Conservation (phyloP, 139 green algal genomes). For the Micractinium conductrix region DNA sequence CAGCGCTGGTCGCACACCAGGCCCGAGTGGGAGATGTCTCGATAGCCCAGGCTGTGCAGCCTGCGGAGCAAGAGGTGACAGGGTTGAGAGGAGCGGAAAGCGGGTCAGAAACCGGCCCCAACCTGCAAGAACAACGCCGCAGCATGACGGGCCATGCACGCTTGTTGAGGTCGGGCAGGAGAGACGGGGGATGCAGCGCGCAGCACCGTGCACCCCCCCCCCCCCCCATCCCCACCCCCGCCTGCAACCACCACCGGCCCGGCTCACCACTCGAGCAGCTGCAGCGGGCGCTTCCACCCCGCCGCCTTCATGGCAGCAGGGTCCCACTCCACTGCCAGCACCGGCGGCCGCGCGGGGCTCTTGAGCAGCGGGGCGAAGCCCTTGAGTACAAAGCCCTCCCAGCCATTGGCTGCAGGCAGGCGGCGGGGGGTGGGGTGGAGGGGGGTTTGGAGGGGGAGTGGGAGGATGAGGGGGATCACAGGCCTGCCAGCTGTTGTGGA, state of each 20-base stretch:
- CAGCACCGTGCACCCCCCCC: too few relatives aligned
- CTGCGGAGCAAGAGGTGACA: not conserved
- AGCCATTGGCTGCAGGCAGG: slow-evolving; percentile 64
- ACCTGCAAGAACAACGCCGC: too few relatives aligned
- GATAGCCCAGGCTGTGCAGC: slow-evolving; percentile 76
- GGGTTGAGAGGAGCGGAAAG: too few relatives aligned
- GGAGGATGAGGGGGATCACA: too few relatives aligned
- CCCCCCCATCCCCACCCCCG: too few relatives aligned
- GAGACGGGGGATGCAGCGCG: too few relatives aligned
- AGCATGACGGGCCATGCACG: too few relatives aligned
- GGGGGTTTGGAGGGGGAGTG: too few relatives aligned
- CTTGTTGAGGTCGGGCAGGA: too few relatives aligned
- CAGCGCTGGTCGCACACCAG: slow-evolving; percentile 82
- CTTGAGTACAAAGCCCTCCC: slow-evolving; percentile 73
- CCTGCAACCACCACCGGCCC: not conserved
- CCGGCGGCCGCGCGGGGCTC: slow-evolving; percentile 45
- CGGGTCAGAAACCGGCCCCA: too few relatives aligned
- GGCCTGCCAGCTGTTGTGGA: too few relatives aligned
- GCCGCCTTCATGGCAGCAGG: slow-evolving; percentile 51
- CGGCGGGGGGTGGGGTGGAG: slow-evolving; percentile 53
- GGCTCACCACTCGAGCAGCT: slow-evolving; percentile 53
- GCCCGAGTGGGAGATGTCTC: slow-evolving; percentile 75
- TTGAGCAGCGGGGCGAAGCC: slow-evolving; percentile 56
- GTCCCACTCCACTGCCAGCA: slow-evolving; percentile 77
- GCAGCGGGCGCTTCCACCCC: slow-evolving; percentile 49